Evolutionary conservation across 2,329 filamentous ascomycete species (phyloP).

Genomic region (Neocucurbitaria cava): DNA sequence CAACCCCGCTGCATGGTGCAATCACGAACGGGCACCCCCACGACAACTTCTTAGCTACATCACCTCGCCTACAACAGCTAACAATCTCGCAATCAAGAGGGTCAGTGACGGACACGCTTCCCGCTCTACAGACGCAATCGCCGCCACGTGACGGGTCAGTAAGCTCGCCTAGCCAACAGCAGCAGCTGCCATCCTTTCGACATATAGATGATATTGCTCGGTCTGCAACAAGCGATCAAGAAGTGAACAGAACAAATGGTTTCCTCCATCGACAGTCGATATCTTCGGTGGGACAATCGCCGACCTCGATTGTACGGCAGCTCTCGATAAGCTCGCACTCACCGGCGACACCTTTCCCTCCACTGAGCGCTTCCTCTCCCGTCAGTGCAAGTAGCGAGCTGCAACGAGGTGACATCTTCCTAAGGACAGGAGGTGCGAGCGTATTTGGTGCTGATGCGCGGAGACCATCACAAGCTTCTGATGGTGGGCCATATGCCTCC

Average conservation of each 20-base stretch:
- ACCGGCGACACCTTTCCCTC: constrained; percentile 39
- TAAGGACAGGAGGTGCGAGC: constrained; percentile 37
- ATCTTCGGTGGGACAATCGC: constrained; percentile 45
- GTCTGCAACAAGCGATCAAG: constrained; percentile 41
- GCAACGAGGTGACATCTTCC: constrained; percentile 38
- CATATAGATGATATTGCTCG: constrained; percentile 45
- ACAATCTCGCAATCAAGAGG: constrained; percentile 42
- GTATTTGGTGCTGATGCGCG: constrained; percentile 37
- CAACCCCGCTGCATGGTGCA: constrained; percentile 23
- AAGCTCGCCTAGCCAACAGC: constrained; percentile 39
- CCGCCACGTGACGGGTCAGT: constrained; percentile 35
- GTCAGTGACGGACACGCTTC: constrained; percentile 41
- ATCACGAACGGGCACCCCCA: constrained; percentile 28
- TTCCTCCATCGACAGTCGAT: constrained; percentile 45
- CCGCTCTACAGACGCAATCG: constrained; percentile 44
- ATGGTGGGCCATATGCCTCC: constrained; percentile 41
- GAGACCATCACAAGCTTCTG: constrained; percentile 47
- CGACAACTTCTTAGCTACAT: constrained; percentile 33
- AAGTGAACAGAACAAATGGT: constrained; percentile 33
- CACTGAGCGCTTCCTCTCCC: constrained; percentile 42
- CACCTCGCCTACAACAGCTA: constrained; percentile 38
- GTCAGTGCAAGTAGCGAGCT: constrained; percentile 38
- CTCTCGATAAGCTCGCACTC: constrained; percentile 44
- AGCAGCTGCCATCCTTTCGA: constrained; percentile 40
- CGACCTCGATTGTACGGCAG: constrained; percentile 41